A percentile compares a stretch with the other conserved stretches of the same genome.
phyloP scores from a whole-genome alignment of 176 grass and related monocot species.

The Hordeum marinum region DNA sequence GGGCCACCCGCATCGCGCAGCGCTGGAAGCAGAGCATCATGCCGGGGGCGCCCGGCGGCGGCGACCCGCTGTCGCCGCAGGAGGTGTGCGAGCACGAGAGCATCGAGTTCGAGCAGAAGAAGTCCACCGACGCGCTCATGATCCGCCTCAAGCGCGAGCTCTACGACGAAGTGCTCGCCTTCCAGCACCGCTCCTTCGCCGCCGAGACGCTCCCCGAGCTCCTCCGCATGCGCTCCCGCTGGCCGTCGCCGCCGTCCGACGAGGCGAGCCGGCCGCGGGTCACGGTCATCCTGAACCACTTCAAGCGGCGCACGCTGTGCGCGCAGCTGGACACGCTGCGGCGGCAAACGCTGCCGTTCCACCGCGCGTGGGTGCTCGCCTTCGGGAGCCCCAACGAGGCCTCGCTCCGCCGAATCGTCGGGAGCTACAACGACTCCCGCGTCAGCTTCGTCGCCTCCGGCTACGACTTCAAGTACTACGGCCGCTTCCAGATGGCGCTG shows the following conservation, averaged over 20 bases:
- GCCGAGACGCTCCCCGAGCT: conserved; percentile 85
- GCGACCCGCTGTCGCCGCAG: conserved; percentile 5
- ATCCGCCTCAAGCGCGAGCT: conserved; percentile 85
- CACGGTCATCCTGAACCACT: conserved; percentile 93
- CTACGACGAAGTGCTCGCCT: conserved; percentile 69
- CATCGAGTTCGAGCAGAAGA: conserved; percentile 97
- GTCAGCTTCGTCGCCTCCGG: conserved; percentile 85
- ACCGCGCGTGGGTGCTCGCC: conserved; percentile 85
- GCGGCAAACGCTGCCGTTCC: conserved; percentile 84
- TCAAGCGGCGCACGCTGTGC: conserved; percentile 90
- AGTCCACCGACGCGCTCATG: conserved; percentile 68
- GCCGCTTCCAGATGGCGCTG: conserved; percentile 94
- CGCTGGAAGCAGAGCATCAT: conserved; percentile 73
- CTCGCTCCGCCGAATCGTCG: conserved; percentile 53
- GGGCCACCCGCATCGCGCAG: conserved; percentile 75
- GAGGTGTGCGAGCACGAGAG: conserved; percentile 90
- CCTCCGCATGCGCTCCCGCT: conserved; percentile 60
- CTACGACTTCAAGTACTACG: conserved; percentile 99
- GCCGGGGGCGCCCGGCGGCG: background rate
- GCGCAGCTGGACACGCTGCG: conserved; percentile 74
- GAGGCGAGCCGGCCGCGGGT: conserved; percentile 33
- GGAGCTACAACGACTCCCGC: conserved; percentile 81
- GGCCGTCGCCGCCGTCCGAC: background rate
- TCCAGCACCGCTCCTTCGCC: conserved; percentile 51
- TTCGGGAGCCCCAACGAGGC: conserved; percentile 85